phyloP scores from a whole-genome alignment of 768 basidiomycete genomes.

The Russula sp. region DNA sequence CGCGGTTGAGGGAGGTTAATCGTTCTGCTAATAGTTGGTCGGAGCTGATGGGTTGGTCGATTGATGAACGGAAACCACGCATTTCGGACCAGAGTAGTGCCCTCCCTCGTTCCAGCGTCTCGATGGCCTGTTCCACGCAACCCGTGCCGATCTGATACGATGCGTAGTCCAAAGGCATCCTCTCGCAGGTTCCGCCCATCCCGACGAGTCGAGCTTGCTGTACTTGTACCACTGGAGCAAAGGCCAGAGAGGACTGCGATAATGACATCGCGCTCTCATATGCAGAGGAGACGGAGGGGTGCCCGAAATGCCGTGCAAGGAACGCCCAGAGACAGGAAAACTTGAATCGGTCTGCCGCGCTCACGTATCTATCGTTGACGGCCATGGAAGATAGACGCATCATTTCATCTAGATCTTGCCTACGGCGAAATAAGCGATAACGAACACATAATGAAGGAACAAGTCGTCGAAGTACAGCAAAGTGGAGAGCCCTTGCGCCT shows the following conservation, averaged over 20 bases:
- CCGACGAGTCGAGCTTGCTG: constrained; percentile 8
- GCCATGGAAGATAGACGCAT: constrained; percentile 2
- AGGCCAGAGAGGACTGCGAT: not conserved
- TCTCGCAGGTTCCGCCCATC: not conserved
- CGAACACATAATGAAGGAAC: not conserved
- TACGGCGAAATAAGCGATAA: not conserved
- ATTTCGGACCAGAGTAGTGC: constrained; percentile 4
- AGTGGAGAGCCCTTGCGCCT: not conserved
- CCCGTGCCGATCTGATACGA: constrained; percentile 1
- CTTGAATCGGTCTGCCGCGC: not conserved
- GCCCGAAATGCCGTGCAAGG: constrained; percentile 3
- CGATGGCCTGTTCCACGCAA: constrained; percentile 8
- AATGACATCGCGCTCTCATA: constrained; percentile 14
- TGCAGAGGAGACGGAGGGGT: not conserved
- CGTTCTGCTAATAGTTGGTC: not conserved
- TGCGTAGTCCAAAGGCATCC: constrained; percentile 4
- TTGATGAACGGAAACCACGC: not conserved
- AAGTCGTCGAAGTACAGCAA: not conserved
- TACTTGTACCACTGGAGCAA: not conserved
- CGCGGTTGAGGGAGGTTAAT: not conserved
- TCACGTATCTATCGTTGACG: not conserved
- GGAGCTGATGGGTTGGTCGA: not conserved
- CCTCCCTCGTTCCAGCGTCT: constrained; percentile 6
- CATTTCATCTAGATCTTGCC: constrained; percentile 4
- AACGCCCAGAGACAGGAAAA: constrained; percentile 10